Base-by-base conservation (phyloP, 2,329 filamentous ascomycete genomes). In the Leptographium galeiforme region DNA sequence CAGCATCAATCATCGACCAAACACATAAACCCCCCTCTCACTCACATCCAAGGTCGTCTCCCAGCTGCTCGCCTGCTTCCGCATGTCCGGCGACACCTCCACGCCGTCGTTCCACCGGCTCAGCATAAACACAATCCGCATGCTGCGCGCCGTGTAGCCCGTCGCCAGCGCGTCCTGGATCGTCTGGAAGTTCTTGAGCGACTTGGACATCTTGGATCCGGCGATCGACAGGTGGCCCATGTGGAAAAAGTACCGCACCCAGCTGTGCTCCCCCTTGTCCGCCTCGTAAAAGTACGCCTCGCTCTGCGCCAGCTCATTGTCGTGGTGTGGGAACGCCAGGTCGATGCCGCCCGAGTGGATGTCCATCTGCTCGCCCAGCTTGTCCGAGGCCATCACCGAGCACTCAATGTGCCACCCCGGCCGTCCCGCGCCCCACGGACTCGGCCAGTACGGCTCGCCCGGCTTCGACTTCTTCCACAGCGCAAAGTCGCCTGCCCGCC, bases 331-430 rank as follows among this genome's bases (percentile, higher is more conserved):
- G 48, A 63, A 63, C n/a, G 60, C 59, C 44, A 87, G 71, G 64
- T 87, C 84, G 55, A 85, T 81, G 53, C 84, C 84, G 50, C 84
- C 84, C 34, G 81, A 85, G 64, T 87, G 84, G 36, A 87, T 84
- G 64, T 87, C 84, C 63, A 87, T 80, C 56, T 78, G 73, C 57
- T 76, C 71, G 11, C 83, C 83, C 6, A 87, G 69, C 16, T 80
- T 75, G 50, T 81, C 79, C 8, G 79, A 82, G 6, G 82, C 82
- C 83, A 87, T 87, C 2, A 81, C 82, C 13, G 78, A 83, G 73
- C 84, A 87, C 67, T 87, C 83, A 60, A 87, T 86, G 63, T 87
- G 83, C 84, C 83, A 87, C 7, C 84, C 84, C 2, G 84, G 84
- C 18, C 84, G 71, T 6, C 84, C 84, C 53, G 72, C 71, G 8